Evolutionary conservation across 352 stramenopile species (phyloP).

Genomic region (Phytopythium kandeliae): DNA sequence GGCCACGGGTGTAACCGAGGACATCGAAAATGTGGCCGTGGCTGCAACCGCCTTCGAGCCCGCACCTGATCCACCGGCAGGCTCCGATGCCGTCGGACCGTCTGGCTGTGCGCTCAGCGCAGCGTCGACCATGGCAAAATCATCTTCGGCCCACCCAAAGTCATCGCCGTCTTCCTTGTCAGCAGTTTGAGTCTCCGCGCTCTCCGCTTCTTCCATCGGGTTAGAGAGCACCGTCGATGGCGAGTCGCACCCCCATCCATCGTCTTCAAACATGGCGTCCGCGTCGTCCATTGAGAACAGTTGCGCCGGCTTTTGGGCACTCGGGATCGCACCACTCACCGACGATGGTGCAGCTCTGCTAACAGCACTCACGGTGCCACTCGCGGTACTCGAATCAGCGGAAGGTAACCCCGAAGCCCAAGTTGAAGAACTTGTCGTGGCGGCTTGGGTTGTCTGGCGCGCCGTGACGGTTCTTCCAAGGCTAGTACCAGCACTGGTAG

Average conservation of each 20-base stretch:
- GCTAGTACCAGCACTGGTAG: not conserved
- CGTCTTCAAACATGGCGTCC: slow-evolving; percentile 61
- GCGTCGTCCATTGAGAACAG: slow-evolving; percentile 72
- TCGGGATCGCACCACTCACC: not conserved
- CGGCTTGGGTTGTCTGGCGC: not conserved
- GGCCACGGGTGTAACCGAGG: not conserved
- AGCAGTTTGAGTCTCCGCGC: slow-evolving; percentile 2
- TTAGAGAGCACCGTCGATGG: slow-evolving; percentile 60
- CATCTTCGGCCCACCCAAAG: slow-evolving; percentile 48
- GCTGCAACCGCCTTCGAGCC: not conserved
- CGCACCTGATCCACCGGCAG: not conserved
- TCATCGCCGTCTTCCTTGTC: slow-evolving; percentile 16
- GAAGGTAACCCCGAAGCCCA: not conserved
- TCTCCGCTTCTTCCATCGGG: slow-evolving; percentile 18
- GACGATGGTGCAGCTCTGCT: not conserved
- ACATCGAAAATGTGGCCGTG: not conserved
- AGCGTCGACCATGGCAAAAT: slow-evolving; percentile 18
- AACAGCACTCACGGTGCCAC: not conserved
- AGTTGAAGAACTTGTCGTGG: not conserved
- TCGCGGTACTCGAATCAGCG: not conserved
- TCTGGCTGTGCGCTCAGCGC: slow-evolving; percentile 7
- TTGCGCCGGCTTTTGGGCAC: slow-evolving; percentile 23
- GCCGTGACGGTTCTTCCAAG: slow-evolving; percentile 1
- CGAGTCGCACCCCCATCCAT: slow-evolving; percentile 71
- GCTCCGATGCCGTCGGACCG: not conserved